Conservation (phyloP, 306 rosid species). For the Castanea sativa region DNA sequence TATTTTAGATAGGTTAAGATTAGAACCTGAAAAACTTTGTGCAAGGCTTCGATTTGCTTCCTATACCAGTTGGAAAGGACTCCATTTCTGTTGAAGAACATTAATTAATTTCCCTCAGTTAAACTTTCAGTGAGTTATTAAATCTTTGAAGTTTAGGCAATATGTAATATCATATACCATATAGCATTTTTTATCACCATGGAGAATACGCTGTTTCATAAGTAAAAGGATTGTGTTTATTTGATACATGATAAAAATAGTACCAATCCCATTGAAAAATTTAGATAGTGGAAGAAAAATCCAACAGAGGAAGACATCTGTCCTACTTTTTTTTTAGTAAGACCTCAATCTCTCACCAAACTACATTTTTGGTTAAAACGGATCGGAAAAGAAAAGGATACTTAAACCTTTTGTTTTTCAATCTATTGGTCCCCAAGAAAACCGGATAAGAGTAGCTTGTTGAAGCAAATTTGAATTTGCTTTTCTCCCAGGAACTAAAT, state of each 20-base stretch:
- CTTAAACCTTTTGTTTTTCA: neutral
- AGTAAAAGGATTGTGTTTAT: neutral
- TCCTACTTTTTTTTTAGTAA: too few relatives aligned
- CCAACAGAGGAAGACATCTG: neutral
- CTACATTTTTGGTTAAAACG: too few relatives aligned
- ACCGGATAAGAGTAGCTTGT: neutral
- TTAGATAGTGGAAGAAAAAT: neutral
- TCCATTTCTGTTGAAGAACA: constrained; percentile 93
- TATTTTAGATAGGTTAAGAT: constrained; percentile 85
- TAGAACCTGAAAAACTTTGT: constrained; percentile 99
- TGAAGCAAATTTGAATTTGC: neutral
- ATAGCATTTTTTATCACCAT: constrained; percentile 12
- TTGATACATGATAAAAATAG: neutral
- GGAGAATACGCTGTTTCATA: neutral
- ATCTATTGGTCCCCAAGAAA: neutral
- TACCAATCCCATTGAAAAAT: constrained; percentile 3
- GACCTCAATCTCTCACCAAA: too few relatives aligned
- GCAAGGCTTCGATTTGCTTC: constrained; percentile 99
- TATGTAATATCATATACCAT: constrained; percentile 25
- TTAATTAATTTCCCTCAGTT: constrained; percentile 85
- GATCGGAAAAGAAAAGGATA: neutral
- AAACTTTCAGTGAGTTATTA: constrained; percentile 41
- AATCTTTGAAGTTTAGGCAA: constrained; percentile 40
- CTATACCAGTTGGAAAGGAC: constrained; percentile 80
- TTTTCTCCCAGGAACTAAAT: neutral